phyloP scores from a whole-genome alignment of 495 filamentous ascomycete genomes.

The Podospora pseudoanserina region DNA sequence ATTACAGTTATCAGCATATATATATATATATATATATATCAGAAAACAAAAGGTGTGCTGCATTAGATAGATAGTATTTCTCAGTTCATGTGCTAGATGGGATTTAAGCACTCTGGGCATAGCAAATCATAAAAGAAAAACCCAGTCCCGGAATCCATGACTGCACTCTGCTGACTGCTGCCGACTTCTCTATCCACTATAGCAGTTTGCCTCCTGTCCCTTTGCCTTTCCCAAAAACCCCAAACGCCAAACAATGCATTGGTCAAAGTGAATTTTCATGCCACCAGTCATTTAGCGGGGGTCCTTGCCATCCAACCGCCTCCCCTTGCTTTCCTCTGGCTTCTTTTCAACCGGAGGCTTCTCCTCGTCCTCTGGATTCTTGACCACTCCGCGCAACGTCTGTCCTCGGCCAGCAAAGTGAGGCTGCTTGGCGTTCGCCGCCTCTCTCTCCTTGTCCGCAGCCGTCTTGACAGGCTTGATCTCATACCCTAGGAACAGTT shows the following conservation, averaged over 20 bases:
- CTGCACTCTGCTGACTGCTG: neutral
- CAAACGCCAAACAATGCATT: constrained; percentile 11
- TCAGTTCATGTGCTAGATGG: neutral
- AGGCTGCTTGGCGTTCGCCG: constrained; percentile 60
- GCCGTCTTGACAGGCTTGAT: constrained; percentile 81
- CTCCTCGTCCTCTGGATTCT: constrained; percentile 47
- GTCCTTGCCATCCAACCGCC: constrained; percentile 29
- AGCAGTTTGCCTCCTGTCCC: neutral
- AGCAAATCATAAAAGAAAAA: no score
- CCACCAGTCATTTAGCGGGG: neutral
- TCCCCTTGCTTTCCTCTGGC: constrained; percentile 32
- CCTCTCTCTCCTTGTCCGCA: constrained; percentile 63
- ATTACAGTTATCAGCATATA: no score
- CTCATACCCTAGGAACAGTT: constrained; percentile 94
- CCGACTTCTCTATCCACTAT: neutral
- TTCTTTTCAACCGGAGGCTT: constrained; percentile 32
- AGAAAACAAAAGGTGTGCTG: neutral
- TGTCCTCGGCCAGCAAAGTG: constrained; percentile 86
- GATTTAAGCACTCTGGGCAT: neutral
- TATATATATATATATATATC: no score
- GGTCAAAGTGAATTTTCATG: neutral
- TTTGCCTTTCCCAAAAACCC: neutral
- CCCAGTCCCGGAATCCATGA: no score
- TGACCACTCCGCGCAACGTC: constrained; percentile 68
- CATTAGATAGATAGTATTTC: neutral